Conservation (phyloP, 805 yeast species). For the Groenewaldozyma tartarivorans region DNA sequence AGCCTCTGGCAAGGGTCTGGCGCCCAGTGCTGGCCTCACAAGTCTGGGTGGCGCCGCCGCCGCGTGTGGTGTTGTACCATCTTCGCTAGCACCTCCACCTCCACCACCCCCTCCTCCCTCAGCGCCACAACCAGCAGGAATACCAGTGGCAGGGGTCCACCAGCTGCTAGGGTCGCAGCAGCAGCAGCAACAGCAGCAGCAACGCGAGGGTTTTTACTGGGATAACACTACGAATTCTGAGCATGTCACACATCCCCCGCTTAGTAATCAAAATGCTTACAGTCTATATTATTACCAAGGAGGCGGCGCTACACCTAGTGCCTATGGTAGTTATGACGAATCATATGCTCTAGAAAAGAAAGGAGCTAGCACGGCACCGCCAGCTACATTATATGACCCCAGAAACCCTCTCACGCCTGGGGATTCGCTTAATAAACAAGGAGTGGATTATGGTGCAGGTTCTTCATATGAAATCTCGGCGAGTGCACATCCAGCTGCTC, state of each 20-base stretch:
- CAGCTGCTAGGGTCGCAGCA: too few species aligned
- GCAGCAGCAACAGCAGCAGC: not conserved
- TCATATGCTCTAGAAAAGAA: not conserved
- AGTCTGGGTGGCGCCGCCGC: slow-evolving; percentile 1
- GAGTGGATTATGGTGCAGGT: not conserved
- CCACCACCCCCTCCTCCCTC: not conserved
- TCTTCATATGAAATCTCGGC: not conserved
- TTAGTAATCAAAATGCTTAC: too few species aligned
- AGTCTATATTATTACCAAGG: slow-evolving; percentile 7
- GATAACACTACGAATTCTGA: slow-evolving; percentile 15
- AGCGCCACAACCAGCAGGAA: not conserved
- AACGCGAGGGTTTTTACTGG: slow-evolving; percentile 11
- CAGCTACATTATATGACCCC: not conserved
- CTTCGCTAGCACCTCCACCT: not conserved
- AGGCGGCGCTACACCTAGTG: slow-evolving; percentile 1
- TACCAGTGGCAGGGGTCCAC: too few species aligned
- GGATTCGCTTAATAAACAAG: too few species aligned
- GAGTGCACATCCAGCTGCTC: not conserved
- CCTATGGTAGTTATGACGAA: slow-evolving; percentile 1
- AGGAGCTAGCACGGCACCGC: too few species aligned
- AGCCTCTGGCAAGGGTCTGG: not conserved
- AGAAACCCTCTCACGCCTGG: too few species aligned
- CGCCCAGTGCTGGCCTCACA: not conserved
- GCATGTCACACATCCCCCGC: slow-evolving; percentile 16
- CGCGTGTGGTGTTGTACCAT: not conserved